Evolutionary conservation across 2,329 filamentous ascomycete genomes (phyloP).

Genomic region (Fusarium veterinarium): DNA sequence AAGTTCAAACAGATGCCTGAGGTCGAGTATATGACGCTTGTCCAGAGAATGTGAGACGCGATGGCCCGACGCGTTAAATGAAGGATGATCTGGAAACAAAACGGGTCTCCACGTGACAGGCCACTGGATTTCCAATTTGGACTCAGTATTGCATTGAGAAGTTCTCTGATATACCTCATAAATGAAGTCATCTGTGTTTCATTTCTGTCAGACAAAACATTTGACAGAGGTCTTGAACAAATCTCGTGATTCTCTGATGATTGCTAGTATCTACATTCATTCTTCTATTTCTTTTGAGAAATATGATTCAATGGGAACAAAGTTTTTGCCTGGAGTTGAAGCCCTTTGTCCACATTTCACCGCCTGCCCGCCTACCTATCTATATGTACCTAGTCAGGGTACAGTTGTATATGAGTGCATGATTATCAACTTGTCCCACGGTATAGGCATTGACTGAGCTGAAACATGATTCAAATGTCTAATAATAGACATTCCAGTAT

Average conservation of each 20-base stretch:
- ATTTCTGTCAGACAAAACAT: neutral
- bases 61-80: conserved; percentile 3
- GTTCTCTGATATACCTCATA: neutral
- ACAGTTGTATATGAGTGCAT: neutral
- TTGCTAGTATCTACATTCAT: neutral
- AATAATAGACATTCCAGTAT: neutral
- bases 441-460: neutral
- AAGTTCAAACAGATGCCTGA: neutral
- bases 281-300: neutral
- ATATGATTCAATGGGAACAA: neutral
- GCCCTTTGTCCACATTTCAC: neutral
- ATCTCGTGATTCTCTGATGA: neutral
- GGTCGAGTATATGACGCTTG: neutral
- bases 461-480: conserved; percentile 2
- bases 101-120: conserved; percentile 38
- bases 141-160: neutral
- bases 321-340: neutral
- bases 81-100: neutral
- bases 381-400: neutral
- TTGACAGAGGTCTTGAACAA: neutral
- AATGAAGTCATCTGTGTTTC: neutral
- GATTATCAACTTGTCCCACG: neutral
- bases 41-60: conserved; percentile 6
- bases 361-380: neutral
- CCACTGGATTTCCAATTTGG: neutral